Conservation (phyloP, 2,329 filamentous ascomycete species). For the Penicillium vulpinum region DNA sequence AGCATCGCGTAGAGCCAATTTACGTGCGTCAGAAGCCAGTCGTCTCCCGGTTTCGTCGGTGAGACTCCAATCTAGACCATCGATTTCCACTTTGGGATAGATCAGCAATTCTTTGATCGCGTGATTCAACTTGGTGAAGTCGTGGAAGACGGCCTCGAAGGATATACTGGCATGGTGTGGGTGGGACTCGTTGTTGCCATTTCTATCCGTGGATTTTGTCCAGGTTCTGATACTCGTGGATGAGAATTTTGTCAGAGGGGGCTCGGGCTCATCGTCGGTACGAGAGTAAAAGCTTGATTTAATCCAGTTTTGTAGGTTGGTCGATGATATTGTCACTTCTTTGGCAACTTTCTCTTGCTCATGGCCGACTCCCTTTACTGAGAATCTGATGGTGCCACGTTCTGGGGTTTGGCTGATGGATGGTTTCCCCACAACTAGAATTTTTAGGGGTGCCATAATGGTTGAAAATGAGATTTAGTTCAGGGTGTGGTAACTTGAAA, state of each 20-base stretch:
- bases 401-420: background rate
- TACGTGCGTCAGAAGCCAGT: slow-evolving; percentile 22
- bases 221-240: slow-evolving; percentile 6
- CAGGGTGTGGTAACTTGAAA: no score
- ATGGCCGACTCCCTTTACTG: background rate
- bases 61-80: slow-evolving; percentile 26
- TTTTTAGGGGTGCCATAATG: slow-evolving; percentile 4
- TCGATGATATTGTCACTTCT: slow-evolving; percentile 6
- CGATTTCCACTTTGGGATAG: slow-evolving; percentile 23
- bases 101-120: slow-evolving; percentile 19
- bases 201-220: background rate
- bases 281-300: background rate
- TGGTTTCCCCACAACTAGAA: slow-evolving; percentile 4
- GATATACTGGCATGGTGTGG: slow-evolving; percentile 20
- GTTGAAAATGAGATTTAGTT: no score
- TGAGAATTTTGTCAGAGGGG: background rate
- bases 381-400: slow-evolving; percentile 1
- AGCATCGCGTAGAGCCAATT: slow-evolving; percentile 26
- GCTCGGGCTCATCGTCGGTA: background rate
- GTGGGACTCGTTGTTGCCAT: slow-evolving; percentile 13
- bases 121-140: slow-evolving; percentile 23
- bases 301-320: slow-evolving; percentile 1
- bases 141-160: slow-evolving; percentile 25
- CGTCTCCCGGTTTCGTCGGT: slow-evolving; percentile 21
- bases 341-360: slow-evolving; percentile 6